These are phyloP conservation scores for Vitrella brassicaformis DNA, from an alignment of 73 alveolate genomes.

Conservation along the genomic window DNA sequence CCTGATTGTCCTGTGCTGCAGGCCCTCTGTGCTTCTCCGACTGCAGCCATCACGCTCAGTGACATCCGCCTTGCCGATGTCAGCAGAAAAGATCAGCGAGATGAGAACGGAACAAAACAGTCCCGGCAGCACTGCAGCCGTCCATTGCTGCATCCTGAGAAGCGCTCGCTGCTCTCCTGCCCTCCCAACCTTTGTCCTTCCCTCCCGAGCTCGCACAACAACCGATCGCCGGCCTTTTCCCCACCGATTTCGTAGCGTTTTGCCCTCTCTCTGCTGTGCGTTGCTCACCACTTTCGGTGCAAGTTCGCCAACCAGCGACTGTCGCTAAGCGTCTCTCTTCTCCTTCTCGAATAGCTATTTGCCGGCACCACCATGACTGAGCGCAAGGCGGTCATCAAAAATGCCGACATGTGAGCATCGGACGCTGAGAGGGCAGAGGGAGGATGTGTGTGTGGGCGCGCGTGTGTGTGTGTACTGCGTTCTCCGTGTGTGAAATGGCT, in stretches of 20 bases:
- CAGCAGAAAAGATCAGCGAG: background rate
- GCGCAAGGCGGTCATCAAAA: slow-evolving; percentile 83
- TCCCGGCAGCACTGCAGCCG: background rate
- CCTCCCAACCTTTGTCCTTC: background rate
- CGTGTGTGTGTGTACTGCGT: no score
- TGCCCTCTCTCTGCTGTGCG: background rate
- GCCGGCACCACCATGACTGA: background rate
- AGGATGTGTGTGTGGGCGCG: no score
- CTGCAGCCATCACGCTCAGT: no score
- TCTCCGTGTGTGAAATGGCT: no score
- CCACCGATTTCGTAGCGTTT: background rate
- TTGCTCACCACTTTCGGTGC: background rate
- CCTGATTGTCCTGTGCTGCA: no score
- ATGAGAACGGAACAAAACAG: background rate
- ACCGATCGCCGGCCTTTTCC: no score
- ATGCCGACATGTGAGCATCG: slow-evolving; percentile 97
- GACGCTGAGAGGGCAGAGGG: no score
- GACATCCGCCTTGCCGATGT: no score
- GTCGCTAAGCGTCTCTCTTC: background rate
- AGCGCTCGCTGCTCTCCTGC: background rate
- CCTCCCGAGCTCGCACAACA: background rate
- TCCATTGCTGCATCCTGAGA: background rate
- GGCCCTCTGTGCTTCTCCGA: no score
- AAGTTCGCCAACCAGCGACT: background rate
- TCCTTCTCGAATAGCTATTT: background rate